Evolutionary conservation across 2,329 filamentous ascomycete species (phyloP), one percentile per base, ranked within the genome.

Genomic region (Alternaria postmessia): DNA sequence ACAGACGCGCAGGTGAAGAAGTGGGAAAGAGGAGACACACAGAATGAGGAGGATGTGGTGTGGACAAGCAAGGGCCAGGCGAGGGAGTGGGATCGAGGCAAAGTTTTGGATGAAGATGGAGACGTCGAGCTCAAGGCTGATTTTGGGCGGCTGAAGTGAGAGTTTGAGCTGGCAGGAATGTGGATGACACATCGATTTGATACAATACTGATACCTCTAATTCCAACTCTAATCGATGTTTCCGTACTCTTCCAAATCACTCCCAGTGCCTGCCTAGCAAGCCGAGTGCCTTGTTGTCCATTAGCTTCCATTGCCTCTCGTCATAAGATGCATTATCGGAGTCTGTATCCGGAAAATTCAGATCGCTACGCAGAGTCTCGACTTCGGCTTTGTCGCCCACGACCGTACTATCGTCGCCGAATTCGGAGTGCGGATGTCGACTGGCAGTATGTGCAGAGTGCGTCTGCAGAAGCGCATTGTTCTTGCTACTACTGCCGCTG

Each of bases 31-130:
- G 85, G 86, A 22, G 82, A 83, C 1, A 86, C 86, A 12, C 84
- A 87, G 73, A 84, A 86, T 54, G 87, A 89, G 62, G 86, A 88
- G 38, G 87, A 89, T 70, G 89, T 96, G 3, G 86, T 82, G 51
- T 96, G 93, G 93, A 84, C 85, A 38, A 90, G 88, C 70, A 83
- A 80, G 57, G 91, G 91, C 1, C 89, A 94, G 73, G 79, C 83
- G 1, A 82, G 88, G 59, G 89, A 89, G 70, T 91, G 88, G 88
- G 88, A 90, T 80, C 80, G 84, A 47, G 89, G 89, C 2, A 90
- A 90, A 71, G 82, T 86, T 24, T 72, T 88, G 43, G 82, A 85
- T 65, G 82, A 82, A 8, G 82, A 87, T 69, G 87, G 86, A 2
- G 77, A 82, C 66, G 80, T 88, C 44, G 80, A 82, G 46, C 70